phyloP scores from a whole-genome alignment of 495 filamentous ascomycete species.

The Penicillium paxilli region DNA sequence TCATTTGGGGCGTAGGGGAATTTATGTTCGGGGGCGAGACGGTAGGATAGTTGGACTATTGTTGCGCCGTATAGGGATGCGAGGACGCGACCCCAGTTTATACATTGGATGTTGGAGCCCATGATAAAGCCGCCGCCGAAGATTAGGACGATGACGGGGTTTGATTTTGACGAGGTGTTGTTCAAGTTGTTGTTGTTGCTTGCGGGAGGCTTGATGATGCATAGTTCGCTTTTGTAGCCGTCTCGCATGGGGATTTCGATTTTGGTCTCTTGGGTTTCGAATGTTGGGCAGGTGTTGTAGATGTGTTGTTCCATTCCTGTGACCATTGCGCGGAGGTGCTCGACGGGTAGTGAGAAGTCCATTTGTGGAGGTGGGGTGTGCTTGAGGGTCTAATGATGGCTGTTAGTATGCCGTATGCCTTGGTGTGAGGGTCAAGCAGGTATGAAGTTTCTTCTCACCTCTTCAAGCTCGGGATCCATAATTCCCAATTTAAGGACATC shows the following conservation, averaged over 20 bases:
- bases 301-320: slow-evolving; percentile 4
- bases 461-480: slow-evolving; percentile 34
- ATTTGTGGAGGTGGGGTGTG: neutral
- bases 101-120: slow-evolving; percentile 31
- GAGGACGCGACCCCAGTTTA: slow-evolving; percentile 28
- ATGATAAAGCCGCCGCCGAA: slow-evolving; percentile 47
- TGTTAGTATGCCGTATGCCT: no score
- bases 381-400: neutral
- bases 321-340: slow-evolving; percentile 1
- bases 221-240: slow-evolving; percentile 29
- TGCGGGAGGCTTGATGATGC: neutral
- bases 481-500: slow-evolving; percentile 31
- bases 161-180: neutral
- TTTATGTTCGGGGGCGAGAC: slow-evolving; percentile 47
- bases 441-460: slow-evolving; percentile 15
- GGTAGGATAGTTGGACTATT: slow-evolving; percentile 33
- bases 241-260: slow-evolving; percentile 43
- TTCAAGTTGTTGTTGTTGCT: no score
- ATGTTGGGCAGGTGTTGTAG: slow-evolving; percentile 12
- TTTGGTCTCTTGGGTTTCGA: slow-evolving; percentile 19
- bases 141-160: slow-evolving; percentile 1
- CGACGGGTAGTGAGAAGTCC: neutral
- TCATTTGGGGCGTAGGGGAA: slow-evolving; percentile 49
- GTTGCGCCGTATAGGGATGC: slow-evolving; percentile 29
- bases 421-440: no score